Evolutionary conservation across 176 grass and related monocot species (phyloP).

Genomic region (Rhynchospora pubera): DNA sequence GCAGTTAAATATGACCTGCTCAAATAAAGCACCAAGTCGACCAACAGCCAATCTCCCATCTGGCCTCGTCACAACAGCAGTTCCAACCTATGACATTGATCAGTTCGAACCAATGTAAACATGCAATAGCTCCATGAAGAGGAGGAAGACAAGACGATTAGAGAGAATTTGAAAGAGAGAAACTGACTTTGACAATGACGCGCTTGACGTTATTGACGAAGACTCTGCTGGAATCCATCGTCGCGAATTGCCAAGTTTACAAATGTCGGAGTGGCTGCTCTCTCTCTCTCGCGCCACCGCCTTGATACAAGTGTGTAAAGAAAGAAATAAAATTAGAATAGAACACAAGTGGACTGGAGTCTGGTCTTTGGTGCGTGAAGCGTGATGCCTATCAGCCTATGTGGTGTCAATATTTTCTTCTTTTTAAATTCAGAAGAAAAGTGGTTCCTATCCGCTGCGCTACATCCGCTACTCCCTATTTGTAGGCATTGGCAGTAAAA

Average conservation of each 20-base stretch:
- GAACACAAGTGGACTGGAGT: too few relatives aligned
- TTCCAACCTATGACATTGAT: conserved; percentile 55
- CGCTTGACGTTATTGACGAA: conserved; percentile 82
- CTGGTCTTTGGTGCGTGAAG: too few relatives aligned
- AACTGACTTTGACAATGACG: conserved; percentile 71
- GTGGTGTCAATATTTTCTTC: neutral
- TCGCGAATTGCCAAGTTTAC: conserved; percentile 19
- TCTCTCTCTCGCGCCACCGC: neutral
- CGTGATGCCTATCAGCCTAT: too few relatives aligned
- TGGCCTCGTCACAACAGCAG: conserved; percentile 79
- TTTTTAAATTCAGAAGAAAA: neutral
- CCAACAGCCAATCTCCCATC: conserved; percentile 84
- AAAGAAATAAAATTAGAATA: neutral
- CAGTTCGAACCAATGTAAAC: neutral
- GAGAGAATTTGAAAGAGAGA: neutral
- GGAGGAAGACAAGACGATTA: neutral
- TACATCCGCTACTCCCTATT: neutral
- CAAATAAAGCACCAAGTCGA: conserved; percentile 69
- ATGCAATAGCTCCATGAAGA: neutral
- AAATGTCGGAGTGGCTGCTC: neutral
- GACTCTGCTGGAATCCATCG: conserved; percentile 38
- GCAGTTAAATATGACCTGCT: conserved; percentile 47
- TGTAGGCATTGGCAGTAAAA: neutral
- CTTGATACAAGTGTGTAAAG: neutral
- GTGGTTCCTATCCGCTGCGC: neutral